A percentile compares a stretch with the other conserved stretches of the same genome.
These are phyloP conservation scores for Chaetomium sp. DNA, from an alignment of 2,329 filamentous ascomycete species.

Conservation along the genomic window DNA sequence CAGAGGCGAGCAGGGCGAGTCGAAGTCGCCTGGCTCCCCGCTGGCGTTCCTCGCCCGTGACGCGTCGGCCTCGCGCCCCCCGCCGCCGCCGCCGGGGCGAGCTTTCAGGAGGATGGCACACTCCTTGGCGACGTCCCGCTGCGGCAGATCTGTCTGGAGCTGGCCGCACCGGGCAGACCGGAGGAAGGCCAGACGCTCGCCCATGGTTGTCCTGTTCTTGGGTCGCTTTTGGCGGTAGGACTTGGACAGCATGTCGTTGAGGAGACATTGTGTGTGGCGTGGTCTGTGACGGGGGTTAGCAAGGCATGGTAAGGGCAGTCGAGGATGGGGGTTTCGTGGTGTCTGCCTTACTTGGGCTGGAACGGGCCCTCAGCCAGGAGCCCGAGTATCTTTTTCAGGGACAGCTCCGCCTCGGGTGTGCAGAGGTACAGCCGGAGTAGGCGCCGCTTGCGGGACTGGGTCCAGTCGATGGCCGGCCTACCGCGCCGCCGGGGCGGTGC, in stretches of 20 bases:
- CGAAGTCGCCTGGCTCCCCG: slow-evolving; percentile 4
- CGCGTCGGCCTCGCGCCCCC: not conserved
- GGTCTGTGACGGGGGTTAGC: slow-evolving; percentile 5
- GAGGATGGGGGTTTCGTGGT: not conserved
- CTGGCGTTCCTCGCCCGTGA: not conserved
- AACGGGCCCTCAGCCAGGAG: slow-evolving; percentile 23
- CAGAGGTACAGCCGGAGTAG: slow-evolving; percentile 27
- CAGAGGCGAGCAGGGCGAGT: not conserved
- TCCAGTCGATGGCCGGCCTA: slow-evolving; percentile 26
- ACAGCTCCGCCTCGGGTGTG: slow-evolving; percentile 28
- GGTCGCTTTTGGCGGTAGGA: slow-evolving; percentile 29
- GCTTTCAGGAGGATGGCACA: slow-evolving; percentile 23
- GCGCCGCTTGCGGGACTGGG: slow-evolving; percentile 19
- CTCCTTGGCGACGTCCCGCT: slow-evolving; percentile 4
- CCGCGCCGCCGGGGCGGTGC: slow-evolving; percentile 21
- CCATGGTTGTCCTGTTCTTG: slow-evolving; percentile 22
- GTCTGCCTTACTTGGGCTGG: slow-evolving; percentile 22
- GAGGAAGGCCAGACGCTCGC: slow-evolving; percentile 21
- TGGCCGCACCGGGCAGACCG: slow-evolving; percentile 18
- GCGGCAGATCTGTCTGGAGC: not conserved
- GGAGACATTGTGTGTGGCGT: slow-evolving; percentile 28
- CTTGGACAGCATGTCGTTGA: slow-evolving; percentile 29
- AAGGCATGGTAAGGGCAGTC: not conserved
- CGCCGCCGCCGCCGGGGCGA: not conserved
- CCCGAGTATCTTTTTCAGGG: slow-evolving; percentile 24